These are phyloP conservation scores for Yueomyces sinensis DNA, from an alignment of 805 yeast genomes.

Conservation along the genomic window DNA sequence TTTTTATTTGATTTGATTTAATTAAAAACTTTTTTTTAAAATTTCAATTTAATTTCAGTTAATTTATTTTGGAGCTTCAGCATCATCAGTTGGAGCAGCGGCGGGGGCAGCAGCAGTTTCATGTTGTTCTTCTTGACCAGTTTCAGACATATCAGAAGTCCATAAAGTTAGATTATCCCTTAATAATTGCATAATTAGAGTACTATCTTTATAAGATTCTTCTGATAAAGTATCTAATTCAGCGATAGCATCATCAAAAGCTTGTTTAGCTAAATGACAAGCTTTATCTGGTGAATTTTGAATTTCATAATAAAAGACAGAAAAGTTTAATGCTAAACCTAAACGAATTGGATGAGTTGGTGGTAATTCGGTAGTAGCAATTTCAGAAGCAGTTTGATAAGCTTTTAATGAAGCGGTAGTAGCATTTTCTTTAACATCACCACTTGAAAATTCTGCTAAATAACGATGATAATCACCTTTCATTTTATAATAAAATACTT, in stretches of 20 bases:
- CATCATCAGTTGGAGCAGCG: slow-evolving; percentile 17
- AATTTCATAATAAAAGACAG: slow-evolving; percentile 96
- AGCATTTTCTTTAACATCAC: slow-evolving; percentile 84
- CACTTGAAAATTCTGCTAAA: slow-evolving; percentile 89
- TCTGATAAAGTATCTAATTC: slow-evolving; percentile 95
- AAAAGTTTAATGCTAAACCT: slow-evolving; percentile 95
- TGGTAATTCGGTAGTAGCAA: slow-evolving; percentile 91
- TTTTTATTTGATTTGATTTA: not conserved
- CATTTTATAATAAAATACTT: slow-evolving; percentile 97
- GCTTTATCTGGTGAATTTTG: slow-evolving; percentile 98
- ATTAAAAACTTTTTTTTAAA: not conserved
- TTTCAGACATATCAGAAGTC: slow-evolving; percentile 89
- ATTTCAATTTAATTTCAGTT: too few species aligned
- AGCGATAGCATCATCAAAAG: slow-evolving; percentile 98
- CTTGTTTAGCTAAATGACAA: slow-evolving; percentile 97
- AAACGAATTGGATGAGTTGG: slow-evolving; percentile 98
- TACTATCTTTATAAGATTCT: slow-evolving; percentile 97
- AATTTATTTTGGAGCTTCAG: slow-evolving; percentile 17
- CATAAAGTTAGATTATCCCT: slow-evolving; percentile 97
- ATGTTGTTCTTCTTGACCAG: slow-evolving; percentile 42
- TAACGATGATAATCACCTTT: slow-evolving; percentile 99
- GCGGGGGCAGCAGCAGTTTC: slow-evolving; percentile 6
- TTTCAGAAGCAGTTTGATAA: slow-evolving; percentile 90
- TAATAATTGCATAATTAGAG: slow-evolving; percentile 96
- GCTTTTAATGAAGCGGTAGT: slow-evolving; percentile 89